Evolutionary conservation across 441 rosid genomes (phyloP).

Genomic region (Eugenia klotzschiana): DNA sequence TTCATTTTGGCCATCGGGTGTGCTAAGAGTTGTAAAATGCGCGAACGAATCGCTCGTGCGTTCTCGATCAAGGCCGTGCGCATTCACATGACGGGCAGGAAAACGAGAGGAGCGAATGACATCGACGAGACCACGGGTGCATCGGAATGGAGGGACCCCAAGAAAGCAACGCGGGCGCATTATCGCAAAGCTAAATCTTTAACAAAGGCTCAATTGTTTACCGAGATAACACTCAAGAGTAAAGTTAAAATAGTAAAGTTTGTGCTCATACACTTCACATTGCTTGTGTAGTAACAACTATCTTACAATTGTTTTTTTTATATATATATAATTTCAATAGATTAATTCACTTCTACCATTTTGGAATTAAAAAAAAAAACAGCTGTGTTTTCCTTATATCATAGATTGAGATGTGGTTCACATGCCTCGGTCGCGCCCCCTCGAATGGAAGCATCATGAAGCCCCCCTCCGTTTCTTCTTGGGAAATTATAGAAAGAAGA

Average conservation of each 20-base stretch:
- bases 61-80: not conserved
- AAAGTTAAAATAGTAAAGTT: no score
- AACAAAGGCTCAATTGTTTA: no score
- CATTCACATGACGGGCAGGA: not conserved
- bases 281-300: not conserved
- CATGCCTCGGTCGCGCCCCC: not conserved
- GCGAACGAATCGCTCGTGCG: not conserved
- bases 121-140: accelerated
- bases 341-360: not conserved
- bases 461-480: not conserved
- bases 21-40: not conserved
- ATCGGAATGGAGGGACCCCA: not conserved
- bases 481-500: no score
- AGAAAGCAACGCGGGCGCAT: no score
- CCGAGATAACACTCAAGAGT: no score
- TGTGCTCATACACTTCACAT: not conserved
- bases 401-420: not conserved
- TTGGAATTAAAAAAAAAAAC: not conserved
- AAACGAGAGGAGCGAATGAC: not conserved
- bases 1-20: not conserved
- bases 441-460: not conserved
- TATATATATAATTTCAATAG: not conserved
- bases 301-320: not conserved
- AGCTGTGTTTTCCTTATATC: not conserved
- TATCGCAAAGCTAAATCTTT: no score